A percentile compares a stretch with the other conserved stretches of the same genome.
Evolutionary conservation across 1,284 basidiomycete species (phyloP).

Genomic region (Boletus calvinii): DNA sequence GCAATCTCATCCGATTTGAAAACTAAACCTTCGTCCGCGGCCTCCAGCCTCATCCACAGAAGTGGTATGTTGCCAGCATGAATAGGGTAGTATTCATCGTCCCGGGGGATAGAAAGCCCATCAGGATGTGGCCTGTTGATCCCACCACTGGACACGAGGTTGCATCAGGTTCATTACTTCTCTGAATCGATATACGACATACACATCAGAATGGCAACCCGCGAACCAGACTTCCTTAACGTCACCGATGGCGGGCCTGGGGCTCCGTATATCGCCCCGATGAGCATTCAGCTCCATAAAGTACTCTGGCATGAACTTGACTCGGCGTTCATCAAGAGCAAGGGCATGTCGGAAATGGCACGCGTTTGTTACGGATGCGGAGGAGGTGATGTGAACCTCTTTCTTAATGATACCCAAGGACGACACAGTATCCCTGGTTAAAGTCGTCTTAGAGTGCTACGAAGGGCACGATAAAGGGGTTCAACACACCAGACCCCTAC

Average conservation of each 20-base stretch:
- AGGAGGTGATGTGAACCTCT: slow-evolving; percentile 19
- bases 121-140: background rate
- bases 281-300: slow-evolving; percentile 18
- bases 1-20: background rate
- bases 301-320: slow-evolving; percentile 41
- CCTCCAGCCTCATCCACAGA: slow-evolving; percentile 17
- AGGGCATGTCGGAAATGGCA: slow-evolving; percentile 40
- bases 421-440: slow-evolving; percentile 41
- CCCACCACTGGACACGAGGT: slow-evolving; percentile 1
- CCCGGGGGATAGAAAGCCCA: background rate
- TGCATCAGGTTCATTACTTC: background rate
- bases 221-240: slow-evolving; percentile 17
- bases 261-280: slow-evolving; percentile 22
- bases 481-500: slow-evolving; percentile 36
- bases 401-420: slow-evolving; percentile 29
- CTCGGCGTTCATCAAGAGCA: slow-evolving; percentile 38
- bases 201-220: slow-evolving; percentile 16
- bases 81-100: background rate
- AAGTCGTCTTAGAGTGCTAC: background rate
- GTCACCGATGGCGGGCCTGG: slow-evolving; percentile 14
- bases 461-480: background rate
- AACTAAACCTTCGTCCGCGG: background rate
- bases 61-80: slow-evolving; percentile 22
- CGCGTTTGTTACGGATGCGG: slow-evolving; percentile 18
- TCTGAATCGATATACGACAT: background rate